Conservation (phyloP, 176 grass and related monocot genomes). For the Triticum turgidum region DNA sequence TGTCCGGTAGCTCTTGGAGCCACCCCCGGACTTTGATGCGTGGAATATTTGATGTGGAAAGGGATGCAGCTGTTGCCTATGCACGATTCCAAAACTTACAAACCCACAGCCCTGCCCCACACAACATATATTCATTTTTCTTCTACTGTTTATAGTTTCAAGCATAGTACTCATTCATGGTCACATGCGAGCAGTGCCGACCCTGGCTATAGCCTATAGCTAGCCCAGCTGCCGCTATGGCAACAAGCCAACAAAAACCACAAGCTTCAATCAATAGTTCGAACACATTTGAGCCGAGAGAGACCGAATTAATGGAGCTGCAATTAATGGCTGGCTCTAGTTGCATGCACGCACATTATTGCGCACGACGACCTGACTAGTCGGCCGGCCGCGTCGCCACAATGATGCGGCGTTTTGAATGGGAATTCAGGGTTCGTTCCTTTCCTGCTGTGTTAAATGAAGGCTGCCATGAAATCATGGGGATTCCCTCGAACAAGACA, state of each 20-base stretch:
- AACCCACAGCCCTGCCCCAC: not conserved
- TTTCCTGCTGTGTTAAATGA: not conserved
- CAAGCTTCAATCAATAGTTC: constrained; percentile 3
- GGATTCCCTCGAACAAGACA: constrained; percentile 49
- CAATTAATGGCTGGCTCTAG: not conserved
- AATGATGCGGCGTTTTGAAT: constrained; percentile 35
- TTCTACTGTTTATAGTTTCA: not conserved
- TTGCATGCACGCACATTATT: not conserved
- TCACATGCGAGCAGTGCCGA: constrained; percentile 28
- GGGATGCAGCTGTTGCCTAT: not conserved
- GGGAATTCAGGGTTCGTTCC: not conserved
- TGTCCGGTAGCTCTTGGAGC: constrained; percentile 45
- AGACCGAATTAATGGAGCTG: not conserved
- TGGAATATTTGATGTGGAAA: constrained; percentile 54
- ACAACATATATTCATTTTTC: not conserved
- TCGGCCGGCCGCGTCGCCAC: not conserved
- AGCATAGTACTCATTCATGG: not conserved
- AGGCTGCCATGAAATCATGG: constrained; percentile 52
- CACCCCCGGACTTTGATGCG: constrained; percentile 29
- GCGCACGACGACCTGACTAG: not conserved
- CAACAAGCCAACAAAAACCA: constrained; percentile 24
- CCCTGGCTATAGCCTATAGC: not conserved
- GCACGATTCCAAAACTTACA: constrained; percentile 41
- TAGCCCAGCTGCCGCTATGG: not conserved
- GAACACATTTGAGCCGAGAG: not conserved